Conservation (phyloP, 2,329 filamentous ascomycete genomes). For the Sclerotiophoma versabilis region DNA sequence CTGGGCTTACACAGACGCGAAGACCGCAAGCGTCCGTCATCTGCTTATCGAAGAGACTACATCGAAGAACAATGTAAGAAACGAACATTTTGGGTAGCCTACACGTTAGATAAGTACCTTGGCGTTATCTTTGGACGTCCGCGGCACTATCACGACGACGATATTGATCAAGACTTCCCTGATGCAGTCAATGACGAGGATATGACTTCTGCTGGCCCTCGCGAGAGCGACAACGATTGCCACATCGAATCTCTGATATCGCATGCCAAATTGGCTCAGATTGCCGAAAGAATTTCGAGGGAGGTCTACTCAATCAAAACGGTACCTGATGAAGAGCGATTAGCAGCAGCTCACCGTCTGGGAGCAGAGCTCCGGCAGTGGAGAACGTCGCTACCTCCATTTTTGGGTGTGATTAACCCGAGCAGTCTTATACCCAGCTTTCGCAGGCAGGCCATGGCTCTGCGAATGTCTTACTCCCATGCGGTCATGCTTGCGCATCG, state of each 20-base stretch:
- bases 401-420: conserved; percentile 55
- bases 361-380: conserved; percentile 48
- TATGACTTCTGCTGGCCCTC: conserved; percentile 56
- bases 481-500: conserved; percentile 47
- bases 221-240: conserved; percentile 51
- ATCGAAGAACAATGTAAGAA: conserved; percentile 61
- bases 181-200: conserved; percentile 64
- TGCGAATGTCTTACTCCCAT: conserved; percentile 45
- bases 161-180: conserved; percentile 68
- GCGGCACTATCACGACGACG: conserved; percentile 65
- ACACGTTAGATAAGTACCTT: conserved; percentile 67
- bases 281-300: conserved; percentile 40
- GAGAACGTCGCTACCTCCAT: conserved; percentile 49
- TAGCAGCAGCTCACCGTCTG: conserved; percentile 50
- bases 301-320: conserved; percentile 44
- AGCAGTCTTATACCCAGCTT: conserved; percentile 57
- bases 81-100: conserved; percentile 68
- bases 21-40: conserved; percentile 35
- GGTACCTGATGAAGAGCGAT: conserved; percentile 46
- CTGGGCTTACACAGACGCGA: conserved; percentile 52
- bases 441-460: conserved; percentile 40
- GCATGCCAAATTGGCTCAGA: conserved; percentile 52
- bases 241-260: conserved; percentile 59
- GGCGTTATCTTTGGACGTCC: conserved; percentile 67
- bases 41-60: conserved; percentile 45